Percentiles rank a stretch among this genome's conserved stretches.
These are phyloP conservation scores for Dionaea muscipula DNA, from an alignment of 179 eudicot genomes.

Conservation along the genomic window DNA sequence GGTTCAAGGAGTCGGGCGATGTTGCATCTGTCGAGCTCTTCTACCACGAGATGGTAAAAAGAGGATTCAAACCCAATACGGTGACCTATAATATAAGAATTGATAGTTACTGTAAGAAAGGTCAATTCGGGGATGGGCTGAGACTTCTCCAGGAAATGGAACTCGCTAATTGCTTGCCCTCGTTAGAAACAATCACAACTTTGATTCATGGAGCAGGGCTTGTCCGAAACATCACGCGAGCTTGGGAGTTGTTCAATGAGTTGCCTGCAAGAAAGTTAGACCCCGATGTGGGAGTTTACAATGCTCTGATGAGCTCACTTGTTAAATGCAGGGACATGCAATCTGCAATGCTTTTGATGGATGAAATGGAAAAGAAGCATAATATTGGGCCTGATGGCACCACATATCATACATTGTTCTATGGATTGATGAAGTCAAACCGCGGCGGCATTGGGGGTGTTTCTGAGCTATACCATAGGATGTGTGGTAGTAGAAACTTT, in stretches of 20 bases:
- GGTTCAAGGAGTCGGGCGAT: conserved; percentile 78
- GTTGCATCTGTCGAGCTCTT: conserved; percentile 68
- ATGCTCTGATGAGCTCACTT: conserved; percentile 60
- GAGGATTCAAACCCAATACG: conserved; percentile 70
- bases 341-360: conserved; percentile 45
- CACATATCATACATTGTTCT: conserved; percentile 62
- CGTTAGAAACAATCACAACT: conserved; percentile 65
- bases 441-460: conserved; percentile 40
- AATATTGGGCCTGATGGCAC: conserved; percentile 42
- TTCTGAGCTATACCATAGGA: conserved; percentile 36
- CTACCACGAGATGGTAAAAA: conserved; percentile 70
- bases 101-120: conserved; percentile 71
- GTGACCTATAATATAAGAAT: conserved; percentile 72
- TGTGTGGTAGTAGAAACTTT: conserved; percentile 37
- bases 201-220: conserved; percentile 88
- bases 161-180: conserved; percentile 26
- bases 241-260: conserved; percentile 57
- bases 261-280: conserved; percentile 31
- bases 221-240: conserved; percentile 41
- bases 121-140: conserved; percentile 50
- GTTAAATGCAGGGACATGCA: conserved; percentile 41
- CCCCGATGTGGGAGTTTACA: conserved; percentile 65
- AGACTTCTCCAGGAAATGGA: conserved; percentile 77
- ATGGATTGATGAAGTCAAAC: conserved; percentile 46
- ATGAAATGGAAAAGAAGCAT: conserved; percentile 52